phyloP scores from a whole-genome alignment of 768 basidiomycete species.

The Boletus rufocinnamomeus region DNA sequence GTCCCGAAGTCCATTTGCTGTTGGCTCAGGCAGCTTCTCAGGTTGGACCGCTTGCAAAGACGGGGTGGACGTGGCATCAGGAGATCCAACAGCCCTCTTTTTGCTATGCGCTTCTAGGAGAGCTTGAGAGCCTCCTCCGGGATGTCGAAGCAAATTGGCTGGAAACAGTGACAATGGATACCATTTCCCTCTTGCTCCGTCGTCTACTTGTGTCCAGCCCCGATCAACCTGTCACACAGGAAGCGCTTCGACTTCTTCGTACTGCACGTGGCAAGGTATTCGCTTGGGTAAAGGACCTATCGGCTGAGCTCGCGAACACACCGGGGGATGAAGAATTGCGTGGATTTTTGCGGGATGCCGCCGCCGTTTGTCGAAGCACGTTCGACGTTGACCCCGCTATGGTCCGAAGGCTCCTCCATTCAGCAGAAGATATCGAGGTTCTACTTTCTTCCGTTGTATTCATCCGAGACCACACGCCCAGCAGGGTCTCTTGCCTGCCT shows the following conservation, averaged over 20 bases:
- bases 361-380: slow-evolving; percentile 40
- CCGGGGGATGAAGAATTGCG: slow-evolving; percentile 19
- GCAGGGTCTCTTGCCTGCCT: slow-evolving; percentile 5
- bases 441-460: slow-evolving; percentile 29
- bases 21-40: too few species aligned
- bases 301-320: slow-evolving; percentile 19
- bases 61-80: too few species aligned
- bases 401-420: slow-evolving; percentile 15
- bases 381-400: slow-evolving; percentile 28
- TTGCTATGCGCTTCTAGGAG: too few species aligned
- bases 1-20: too few species aligned
- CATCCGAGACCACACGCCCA: slow-evolving; percentile 29
- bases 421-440: slow-evolving; percentile 24
- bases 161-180: too few species aligned
- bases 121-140: too few species aligned
- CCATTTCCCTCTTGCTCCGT: too few species aligned
- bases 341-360: slow-evolving; percentile 37
- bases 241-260: slow-evolving; percentile 27
- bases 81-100: too few species aligned
- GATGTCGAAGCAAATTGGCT: too few species aligned
- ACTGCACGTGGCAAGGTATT: slow-evolving; percentile 35
- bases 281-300: slow-evolving; percentile 40
- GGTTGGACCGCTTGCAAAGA: too few species aligned
- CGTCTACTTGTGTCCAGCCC: too few species aligned
- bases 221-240: too few species aligned